A percentile compares a stretch with the other conserved stretches of the same genome.
Evolutionary conservation across 257 asterid species (phyloP).

Genomic region (Penstemon newberryi): DNA sequence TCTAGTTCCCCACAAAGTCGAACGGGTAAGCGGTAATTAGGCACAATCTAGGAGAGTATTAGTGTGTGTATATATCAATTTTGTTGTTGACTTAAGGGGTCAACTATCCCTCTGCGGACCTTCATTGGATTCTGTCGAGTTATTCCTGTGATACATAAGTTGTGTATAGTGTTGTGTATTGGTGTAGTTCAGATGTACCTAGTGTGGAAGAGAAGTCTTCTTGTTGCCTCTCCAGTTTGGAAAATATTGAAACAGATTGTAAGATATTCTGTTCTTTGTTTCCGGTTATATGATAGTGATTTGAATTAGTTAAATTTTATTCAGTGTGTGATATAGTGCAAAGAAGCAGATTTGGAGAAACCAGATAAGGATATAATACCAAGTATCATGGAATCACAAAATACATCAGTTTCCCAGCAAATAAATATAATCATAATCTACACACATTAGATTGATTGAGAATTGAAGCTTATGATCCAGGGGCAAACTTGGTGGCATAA

Average conservation of each 20-base stretch:
- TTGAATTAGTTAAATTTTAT: background rate
- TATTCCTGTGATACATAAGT: conserved; percentile 4
- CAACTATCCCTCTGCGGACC: conserved; percentile 15
- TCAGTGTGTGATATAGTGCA: background rate
- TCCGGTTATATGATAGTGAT: background rate
- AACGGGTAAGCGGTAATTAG: conserved; percentile 25
- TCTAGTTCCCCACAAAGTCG: conserved; percentile 25
- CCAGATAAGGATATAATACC: conserved; percentile 4
- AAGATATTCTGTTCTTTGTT: background rate
- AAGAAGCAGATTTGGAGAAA: background rate
- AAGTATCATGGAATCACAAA: conserved; percentile 15
- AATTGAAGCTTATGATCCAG: conserved; percentile 46
- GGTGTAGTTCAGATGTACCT: conserved; percentile 26
- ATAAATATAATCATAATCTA: conserved; percentile 11
- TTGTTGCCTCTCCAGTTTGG: conserved; percentile 15
- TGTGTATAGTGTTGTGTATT: conserved; percentile 35
- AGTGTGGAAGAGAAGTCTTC: conserved; percentile 21
- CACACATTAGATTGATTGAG: conserved; percentile 11
- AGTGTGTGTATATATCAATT: conserved; percentile 31
- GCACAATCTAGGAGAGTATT: conserved; percentile 19
- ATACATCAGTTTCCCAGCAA: background rate
- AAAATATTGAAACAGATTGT: conserved; percentile 15
- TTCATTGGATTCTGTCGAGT: conserved; percentile 4
- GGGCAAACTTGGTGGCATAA: conserved; percentile 70
- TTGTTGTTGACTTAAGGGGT: conserved; percentile 32